A percentile compares a stretch with the other conserved stretches of the same genome.
phyloP scores from a whole-genome alignment of 345 rosid genomes.

The Eucalyptus lansdowneana region DNA sequence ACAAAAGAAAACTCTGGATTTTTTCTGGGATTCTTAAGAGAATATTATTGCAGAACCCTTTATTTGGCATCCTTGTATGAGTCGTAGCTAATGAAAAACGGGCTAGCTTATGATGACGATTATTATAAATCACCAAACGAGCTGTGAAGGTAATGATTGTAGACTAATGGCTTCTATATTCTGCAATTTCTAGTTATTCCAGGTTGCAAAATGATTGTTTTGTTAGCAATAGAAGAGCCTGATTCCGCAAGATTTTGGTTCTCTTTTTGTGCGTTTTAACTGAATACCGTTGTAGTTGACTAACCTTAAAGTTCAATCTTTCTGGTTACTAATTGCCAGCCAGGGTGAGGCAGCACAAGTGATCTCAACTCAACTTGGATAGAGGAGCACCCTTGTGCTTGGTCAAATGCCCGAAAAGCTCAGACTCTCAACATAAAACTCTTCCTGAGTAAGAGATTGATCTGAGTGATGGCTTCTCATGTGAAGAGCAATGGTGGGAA shows the following conservation, averaged over 20 bases:
- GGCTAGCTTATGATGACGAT: not conserved
- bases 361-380: not conserved
- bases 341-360: not conserved
- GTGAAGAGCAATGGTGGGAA: not conserved
- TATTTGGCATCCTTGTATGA: not conserved
- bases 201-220: not conserved
- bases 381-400: not conserved
- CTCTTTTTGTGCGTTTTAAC: not conserved
- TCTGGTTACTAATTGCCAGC: not conserved
- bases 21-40: not conserved
- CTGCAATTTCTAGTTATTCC: not conserved
- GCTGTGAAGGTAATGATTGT: not conserved
- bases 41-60: not conserved
- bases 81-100: not conserved
- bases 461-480: constrained; percentile 4
- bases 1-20: not conserved
- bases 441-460: not conserved
- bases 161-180: not conserved
- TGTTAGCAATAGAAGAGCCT: not conserved
- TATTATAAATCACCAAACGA: not conserved
- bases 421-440: not conserved
- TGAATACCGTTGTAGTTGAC: not conserved
- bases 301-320: not conserved
- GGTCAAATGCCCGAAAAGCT: not conserved
- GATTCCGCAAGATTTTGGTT: not conserved